Evolutionary conservation across 2,329 filamentous ascomycete species (phyloP).

Genomic region (Fusarium sp.): DNA sequence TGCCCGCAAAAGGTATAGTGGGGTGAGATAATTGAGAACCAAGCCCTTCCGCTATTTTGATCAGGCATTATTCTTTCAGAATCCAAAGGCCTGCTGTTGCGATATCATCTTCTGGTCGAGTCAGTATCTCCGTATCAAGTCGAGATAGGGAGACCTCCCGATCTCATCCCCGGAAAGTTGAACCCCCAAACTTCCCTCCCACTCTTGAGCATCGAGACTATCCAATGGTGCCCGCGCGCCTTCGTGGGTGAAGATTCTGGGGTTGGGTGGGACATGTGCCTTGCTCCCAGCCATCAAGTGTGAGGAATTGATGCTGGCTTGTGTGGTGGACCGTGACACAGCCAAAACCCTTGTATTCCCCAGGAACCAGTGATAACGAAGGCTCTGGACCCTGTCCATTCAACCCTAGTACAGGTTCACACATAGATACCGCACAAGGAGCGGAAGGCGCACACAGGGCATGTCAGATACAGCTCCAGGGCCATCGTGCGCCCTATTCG

Average conservation of each 20-base stretch:
- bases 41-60: neutral
- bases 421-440: constrained; percentile 15
- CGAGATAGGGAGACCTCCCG: constrained; percentile 38
- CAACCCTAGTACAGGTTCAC: constrained; percentile 26
- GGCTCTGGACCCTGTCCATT: constrained; percentile 18
- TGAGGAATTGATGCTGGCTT: neutral
- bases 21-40: constrained; percentile 22
- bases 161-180: constrained; percentile 15
- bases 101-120: constrained; percentile 24
- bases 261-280: constrained; percentile 41
- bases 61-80: constrained; percentile 38
- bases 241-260: constrained; percentile 41
- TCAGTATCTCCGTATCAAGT: constrained; percentile 10
- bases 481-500: constrained; percentile 38
- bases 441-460: constrained; percentile 36
- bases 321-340: constrained; percentile 10
- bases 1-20: constrained; percentile 39
- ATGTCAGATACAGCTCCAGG: constrained; percentile 29
- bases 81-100: constrained; percentile 20
- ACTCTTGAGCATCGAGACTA: constrained; percentile 36
- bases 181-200: constrained; percentile 44
- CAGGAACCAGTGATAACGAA: constrained; percentile 35
- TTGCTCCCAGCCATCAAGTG: constrained; percentile 8
- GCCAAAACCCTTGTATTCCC: constrained; percentile 24
- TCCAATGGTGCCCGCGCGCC: constrained; percentile 41